A percentile compares a stretch with the other conserved stretches of the same genome.
Conservation (phyloP, 495 filamentous ascomycete genomes). For the Xylona heveae region DNA sequence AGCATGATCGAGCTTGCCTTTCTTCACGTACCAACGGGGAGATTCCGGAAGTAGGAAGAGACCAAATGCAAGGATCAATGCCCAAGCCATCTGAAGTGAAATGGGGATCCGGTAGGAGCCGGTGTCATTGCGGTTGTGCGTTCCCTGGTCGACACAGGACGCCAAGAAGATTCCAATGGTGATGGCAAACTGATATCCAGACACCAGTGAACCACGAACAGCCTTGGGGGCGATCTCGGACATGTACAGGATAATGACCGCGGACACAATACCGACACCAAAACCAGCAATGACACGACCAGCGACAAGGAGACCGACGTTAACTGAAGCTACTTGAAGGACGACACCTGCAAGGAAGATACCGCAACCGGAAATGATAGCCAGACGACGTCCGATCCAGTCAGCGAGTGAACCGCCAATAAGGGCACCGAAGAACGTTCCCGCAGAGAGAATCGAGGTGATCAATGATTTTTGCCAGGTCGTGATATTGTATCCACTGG, state of each 20-base stretch:
- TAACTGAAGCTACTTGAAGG: slow-evolving; percentile 32
- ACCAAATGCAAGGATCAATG: slow-evolving; percentile 37
- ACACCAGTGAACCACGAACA: slow-evolving; percentile 46
- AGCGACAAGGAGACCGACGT: slow-evolving; percentile 31
- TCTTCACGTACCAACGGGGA: slow-evolving; percentile 53
- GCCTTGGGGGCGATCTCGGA: slow-evolving; percentile 42
- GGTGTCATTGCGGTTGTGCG: slow-evolving; percentile 30
- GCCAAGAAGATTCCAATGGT: slow-evolving; percentile 55
- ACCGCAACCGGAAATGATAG: slow-evolving; percentile 40
- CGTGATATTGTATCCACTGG: slow-evolving; percentile 21
- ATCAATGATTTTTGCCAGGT: slow-evolving; percentile 36
- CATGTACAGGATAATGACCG: slow-evolving; percentile 58
- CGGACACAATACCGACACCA: slow-evolving; percentile 53
- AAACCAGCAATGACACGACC: slow-evolving; percentile 41
- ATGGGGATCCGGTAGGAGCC: slow-evolving; percentile 54
- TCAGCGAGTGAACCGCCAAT: slow-evolving; percentile 51
- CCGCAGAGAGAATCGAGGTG: slow-evolving; percentile 50
- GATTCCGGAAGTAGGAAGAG: slow-evolving; percentile 53
- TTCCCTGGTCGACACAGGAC: slow-evolving; percentile 50
- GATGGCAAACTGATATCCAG: slow-evolving; percentile 50
- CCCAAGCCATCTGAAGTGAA: slow-evolving; percentile 53
- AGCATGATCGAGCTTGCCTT: slow-evolving; percentile 59
- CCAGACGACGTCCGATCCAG: slow-evolving; percentile 42
- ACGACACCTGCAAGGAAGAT: slow-evolving; percentile 43
- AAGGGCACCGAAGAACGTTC: slow-evolving; percentile 58